phyloP scores from a whole-genome alignment of 306 rosid species.

The Fragaria nilgerrensis region DNA sequence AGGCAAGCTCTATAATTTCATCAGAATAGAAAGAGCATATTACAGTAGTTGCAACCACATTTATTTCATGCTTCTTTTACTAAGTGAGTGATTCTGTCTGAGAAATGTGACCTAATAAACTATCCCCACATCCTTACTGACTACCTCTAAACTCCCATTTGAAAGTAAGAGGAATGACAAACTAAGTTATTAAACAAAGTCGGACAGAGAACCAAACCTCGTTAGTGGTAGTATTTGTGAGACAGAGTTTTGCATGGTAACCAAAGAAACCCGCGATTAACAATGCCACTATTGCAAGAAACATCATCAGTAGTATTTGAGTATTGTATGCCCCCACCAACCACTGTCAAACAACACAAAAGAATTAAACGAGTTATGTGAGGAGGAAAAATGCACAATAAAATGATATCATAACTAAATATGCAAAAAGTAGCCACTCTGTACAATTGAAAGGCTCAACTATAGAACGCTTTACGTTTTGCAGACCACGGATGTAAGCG shows the following conservation, averaged over 20 bases:
- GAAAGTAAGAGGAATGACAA: slow-evolving; percentile 1
- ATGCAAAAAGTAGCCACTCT: neutral
- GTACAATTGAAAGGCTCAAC: neutral
- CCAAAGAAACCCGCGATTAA: slow-evolving; percentile 77
- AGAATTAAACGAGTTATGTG: slow-evolving; percentile 13
- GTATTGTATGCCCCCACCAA: slow-evolving; percentile 79
- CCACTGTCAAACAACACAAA: slow-evolving; percentile 57
- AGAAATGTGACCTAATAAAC: neutral
- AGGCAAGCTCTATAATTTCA: neutral
- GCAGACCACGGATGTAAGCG: neutral
- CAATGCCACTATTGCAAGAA: slow-evolving; percentile 71
- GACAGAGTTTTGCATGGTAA: slow-evolving; percentile 89
- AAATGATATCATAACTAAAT: neutral
- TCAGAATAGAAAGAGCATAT: neutral
- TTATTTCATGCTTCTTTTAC: neutral
- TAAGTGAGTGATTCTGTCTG: neutral
- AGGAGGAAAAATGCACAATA: neutral
- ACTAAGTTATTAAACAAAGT: slow-evolving; percentile 17
- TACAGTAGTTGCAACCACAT: neutral
- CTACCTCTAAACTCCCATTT: neutral
- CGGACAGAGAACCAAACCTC: slow-evolving; percentile 56
- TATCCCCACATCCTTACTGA: neutral
- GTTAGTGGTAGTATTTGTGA: slow-evolving; percentile 84
- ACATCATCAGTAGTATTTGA: slow-evolving; percentile 77
- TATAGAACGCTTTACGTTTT: neutral